Base-by-base conservation (phyloP, 176 grass and related monocot genomes). In the maize (Zea mays) region DNA sequence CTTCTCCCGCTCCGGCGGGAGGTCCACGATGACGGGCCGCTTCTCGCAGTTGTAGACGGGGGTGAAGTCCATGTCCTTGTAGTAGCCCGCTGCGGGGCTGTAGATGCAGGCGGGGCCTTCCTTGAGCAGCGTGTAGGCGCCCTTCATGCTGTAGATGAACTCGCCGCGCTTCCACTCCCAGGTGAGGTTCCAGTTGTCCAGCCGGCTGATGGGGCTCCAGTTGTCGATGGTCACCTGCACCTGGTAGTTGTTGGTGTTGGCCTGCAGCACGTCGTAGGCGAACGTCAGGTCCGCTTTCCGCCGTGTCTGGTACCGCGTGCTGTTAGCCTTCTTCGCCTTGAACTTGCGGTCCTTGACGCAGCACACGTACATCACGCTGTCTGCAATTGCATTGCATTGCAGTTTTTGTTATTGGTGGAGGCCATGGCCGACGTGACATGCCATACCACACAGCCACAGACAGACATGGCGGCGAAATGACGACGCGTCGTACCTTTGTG, bases 121-220 rank as follows among this genome's bases (percentile, higher is more conserved):
- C 69, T 84, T 93, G 16, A 56, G 69, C 11, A 92, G 83, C 34
- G 89, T 95, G 81, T 99, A 99, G 2, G 92, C 96, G 59, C 92
- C 96, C 51, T 75, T 83, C 92, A 99, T 92, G 33, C 0, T 89
- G 78, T 85, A 71, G 88, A 95, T 99, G 83, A 99, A 95, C 77
- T 99, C 92, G 42, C 85, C 90, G 27, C 92, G 89, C 74, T 94
- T 92, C 92, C 96, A 99, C 80, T 99, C 92, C 96, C 96, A 99
- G 8, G 92, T 95, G 16, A 99, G 83, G 74, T 99, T 94, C 96
- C 96, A 99, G 67, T 92, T 95, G 83, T 99, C 96, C 5, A 99
- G 90, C 6, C 92, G 87, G 71, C 87, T 85, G 19, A 99, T 82
- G 51, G 89, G 92, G 80, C 82, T 90, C 92, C 90, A 88, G 83